Percentiles rank a stretch among this genome's conserved stretches.
Evolutionary conservation across 2,329 filamentous ascomycete species (phyloP).

Genomic region (Bertia moriformis): DNA sequence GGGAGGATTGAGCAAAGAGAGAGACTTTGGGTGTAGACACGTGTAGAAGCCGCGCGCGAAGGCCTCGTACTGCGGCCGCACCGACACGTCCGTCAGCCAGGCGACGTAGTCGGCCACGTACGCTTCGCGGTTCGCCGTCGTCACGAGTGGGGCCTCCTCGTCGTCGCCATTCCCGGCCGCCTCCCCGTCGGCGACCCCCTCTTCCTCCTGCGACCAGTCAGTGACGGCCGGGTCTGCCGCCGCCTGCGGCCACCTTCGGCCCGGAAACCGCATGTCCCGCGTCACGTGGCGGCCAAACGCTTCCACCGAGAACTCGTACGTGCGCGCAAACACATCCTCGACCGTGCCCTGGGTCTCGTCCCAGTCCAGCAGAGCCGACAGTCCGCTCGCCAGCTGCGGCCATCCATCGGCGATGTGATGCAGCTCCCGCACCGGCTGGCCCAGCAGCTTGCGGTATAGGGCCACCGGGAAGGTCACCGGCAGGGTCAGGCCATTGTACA

Average conservation of each 20-base stretch:
- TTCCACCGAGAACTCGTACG: slow-evolving; percentile 68
- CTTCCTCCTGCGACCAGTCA: slow-evolving; percentile 13
- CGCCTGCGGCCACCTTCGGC: slow-evolving; percentile 6
- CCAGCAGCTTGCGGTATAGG: slow-evolving; percentile 69
- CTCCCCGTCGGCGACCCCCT: slow-evolving; percentile 10
- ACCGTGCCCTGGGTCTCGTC: slow-evolving; percentile 60
- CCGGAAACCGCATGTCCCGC: slow-evolving; percentile 31
- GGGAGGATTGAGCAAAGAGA: slow-evolving; percentile 56
- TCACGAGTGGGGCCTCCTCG: slow-evolving; percentile 58
- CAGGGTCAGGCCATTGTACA: slow-evolving; percentile 86
- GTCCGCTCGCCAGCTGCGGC: slow-evolving; percentile 64
- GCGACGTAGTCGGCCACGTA: slow-evolving; percentile 76
- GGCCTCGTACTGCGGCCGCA: slow-evolving; percentile 63
- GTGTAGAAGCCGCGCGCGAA: slow-evolving; percentile 70
- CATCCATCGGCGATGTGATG: slow-evolving; percentile 76
- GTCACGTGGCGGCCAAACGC: slow-evolving; percentile 41
- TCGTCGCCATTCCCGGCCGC: slow-evolving; percentile 20
- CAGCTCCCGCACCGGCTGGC: slow-evolving; percentile 51
- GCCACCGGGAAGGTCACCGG: slow-evolving; percentile 78
- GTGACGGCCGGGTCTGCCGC: slow-evolving; percentile 37
- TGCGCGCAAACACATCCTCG: slow-evolving; percentile 67
- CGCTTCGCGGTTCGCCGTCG: slow-evolving; percentile 59
- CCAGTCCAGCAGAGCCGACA: slow-evolving; percentile 64
- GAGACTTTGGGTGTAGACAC: slow-evolving; percentile 56
- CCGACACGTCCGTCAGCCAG: slow-evolving; percentile 67